phyloP scores from a whole-genome alignment of 176 grass and related monocot species.

The Echinochloa phyllopogon region DNA sequence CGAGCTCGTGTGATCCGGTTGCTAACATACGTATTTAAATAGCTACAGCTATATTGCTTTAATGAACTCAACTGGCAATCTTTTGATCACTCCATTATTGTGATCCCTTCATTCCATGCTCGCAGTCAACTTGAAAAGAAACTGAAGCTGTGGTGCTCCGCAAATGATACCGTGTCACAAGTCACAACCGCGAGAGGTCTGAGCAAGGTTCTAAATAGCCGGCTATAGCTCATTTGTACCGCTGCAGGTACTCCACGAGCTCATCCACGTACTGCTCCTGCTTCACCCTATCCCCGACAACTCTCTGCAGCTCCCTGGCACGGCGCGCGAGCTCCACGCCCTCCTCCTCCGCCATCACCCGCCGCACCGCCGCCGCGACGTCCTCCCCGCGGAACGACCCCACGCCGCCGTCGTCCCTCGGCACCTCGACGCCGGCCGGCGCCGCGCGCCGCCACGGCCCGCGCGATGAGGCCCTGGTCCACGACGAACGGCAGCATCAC shows the following conservation, averaged over 20 bases:
- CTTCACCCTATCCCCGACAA: constrained; percentile 17
- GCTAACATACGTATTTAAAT: too few species aligned
- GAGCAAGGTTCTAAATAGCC: too few species aligned
- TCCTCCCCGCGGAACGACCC: constrained; percentile 25
- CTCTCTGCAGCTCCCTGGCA: constrained; percentile 17
- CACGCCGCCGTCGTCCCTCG: constrained; percentile 13
- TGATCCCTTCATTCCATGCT: too few species aligned
- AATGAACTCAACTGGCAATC: too few species aligned
- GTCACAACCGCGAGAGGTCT: too few species aligned
- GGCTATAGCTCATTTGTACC: too few species aligned
- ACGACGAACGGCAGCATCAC: neutral
- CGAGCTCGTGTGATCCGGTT: too few species aligned
- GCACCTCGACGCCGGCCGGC: constrained; percentile 42
- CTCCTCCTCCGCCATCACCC: constrained; percentile 49
- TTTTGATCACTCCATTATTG: too few species aligned
- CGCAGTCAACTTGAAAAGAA: too few species aligned
- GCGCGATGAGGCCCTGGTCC: constrained; percentile 44
- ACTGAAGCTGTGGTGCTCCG: too few species aligned
- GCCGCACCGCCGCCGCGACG: constrained; percentile 28
- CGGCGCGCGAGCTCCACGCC: constrained; percentile 27
- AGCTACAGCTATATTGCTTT: too few species aligned
- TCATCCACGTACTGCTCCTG: constrained; percentile 43
- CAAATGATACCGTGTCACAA: too few species aligned
- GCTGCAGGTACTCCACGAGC: constrained; percentile 23
- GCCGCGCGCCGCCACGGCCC: constrained; percentile 2